Percentiles rank a stretch among this genome's conserved stretches.
These are phyloP conservation scores for Fusarium decemcellulare DNA, from an alignment of 2,329 filamentous ascomycete species.

Conservation along the genomic window DNA sequence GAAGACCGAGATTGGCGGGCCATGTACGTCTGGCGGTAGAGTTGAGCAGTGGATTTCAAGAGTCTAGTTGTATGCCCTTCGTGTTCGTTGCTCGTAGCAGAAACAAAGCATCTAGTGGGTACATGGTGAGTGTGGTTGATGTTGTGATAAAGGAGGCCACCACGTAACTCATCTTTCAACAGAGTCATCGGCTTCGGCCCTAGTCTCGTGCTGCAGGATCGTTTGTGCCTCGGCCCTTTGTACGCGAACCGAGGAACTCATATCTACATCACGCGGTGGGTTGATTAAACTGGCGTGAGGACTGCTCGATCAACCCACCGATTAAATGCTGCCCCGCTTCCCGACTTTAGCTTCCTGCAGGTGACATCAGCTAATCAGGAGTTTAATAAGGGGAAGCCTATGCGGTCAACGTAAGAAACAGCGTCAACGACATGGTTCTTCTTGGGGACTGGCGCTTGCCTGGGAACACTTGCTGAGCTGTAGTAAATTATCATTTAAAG, in stretches of 20 bases:
- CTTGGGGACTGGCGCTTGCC: neutral
- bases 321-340: neutral
- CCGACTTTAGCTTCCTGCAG: conserved; percentile 1
- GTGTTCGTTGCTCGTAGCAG: neutral
- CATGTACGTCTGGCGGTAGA: neutral
- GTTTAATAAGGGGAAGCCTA: neutral
- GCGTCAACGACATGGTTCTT: neutral
- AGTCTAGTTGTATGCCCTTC: conserved; percentile 1
- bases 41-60: neutral
- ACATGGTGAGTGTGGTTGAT: neutral
- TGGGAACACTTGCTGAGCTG: neutral
- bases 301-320: conserved; percentile 2
- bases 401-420: conserved; percentile 10
- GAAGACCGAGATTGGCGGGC: neutral
- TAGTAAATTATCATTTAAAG: neutral
- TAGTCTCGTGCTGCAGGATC: no score
- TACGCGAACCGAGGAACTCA: neutral
- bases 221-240: neutral
- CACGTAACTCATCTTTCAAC: neutral
- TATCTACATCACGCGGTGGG: neutral
- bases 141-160: neutral
- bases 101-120: neutral
- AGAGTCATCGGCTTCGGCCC: neutral
- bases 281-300: conserved; percentile 7
- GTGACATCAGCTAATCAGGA: conserved; percentile 14